Evolutionary conservation across 2,329 filamentous ascomycete species (phyloP), one percentile per base, ranked within the genome.

Genomic region (Pezicula radicicola): DNA sequence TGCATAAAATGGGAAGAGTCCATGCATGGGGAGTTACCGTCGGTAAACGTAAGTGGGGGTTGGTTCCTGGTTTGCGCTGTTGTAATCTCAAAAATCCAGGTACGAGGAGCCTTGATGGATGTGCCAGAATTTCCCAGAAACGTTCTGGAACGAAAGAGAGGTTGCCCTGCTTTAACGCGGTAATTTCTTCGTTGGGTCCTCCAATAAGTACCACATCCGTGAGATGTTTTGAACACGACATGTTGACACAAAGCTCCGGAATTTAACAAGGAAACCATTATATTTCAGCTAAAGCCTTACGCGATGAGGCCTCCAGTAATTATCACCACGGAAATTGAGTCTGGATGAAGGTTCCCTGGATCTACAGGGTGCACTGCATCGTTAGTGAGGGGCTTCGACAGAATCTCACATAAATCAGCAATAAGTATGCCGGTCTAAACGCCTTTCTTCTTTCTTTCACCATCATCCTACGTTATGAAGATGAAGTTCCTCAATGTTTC

Each of bases 391-490:
- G n/a, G 42, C 8, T 12, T 15, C 12, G 15, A 25, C 19, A 7
- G 25, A 7, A 28, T 19, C 12, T 12, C 9, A 16, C 19, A 18
- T 28, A 33, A 19, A 28, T 19, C 21, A 25, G 16, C 16, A 21
- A 19, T 40, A 19, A n/a, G 21, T 27, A 21, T 27, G 18, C 3
- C 21, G 16, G 2, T 25, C 35, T 2, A 21, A 13, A 8, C 12
- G n/a, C 12, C 12, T 45, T 28, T 45, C 21, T 7, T 13, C 30
- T 33, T 45, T 15, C 12, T 15, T 3, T n/a, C 42, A 15, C 27
- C 42, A 45, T 45, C 42, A 45, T 45, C 42, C 42, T 25, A 12
- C 42, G 42, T 19, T 45, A 27, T 27, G 42, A 45, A 45, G 42
- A 45, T 45, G 42, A 45, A 45, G 42, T 28, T 45, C 42, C n/a